A percentile compares a stretch with the other conserved stretches of the same genome.
Conservation (phyloP, 1,139 yeast species). For the Sugiyamaella paludigena region DNA sequence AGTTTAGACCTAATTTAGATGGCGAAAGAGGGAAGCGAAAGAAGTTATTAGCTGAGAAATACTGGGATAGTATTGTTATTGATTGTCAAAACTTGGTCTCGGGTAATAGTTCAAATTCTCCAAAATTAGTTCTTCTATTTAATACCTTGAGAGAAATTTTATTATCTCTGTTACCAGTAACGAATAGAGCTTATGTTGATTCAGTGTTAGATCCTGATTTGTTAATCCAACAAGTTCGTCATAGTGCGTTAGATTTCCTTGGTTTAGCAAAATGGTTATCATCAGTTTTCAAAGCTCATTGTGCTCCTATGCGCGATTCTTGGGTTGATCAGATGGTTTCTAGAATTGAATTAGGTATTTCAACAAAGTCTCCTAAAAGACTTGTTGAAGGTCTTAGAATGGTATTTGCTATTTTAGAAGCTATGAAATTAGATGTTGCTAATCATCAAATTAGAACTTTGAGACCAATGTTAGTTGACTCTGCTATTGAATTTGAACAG, state of each 20-base stretch:
- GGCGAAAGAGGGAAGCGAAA: constrained; percentile 86
- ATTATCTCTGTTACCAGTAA: constrained; percentile 70
- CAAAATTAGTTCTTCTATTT: constrained; percentile 65
- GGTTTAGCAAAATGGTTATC: constrained; percentile 70
- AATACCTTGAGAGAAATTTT: constrained; percentile 75
- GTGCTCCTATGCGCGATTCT: constrained; percentile 94
- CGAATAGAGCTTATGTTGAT: constrained; percentile 66
- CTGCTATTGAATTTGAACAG: constrained; percentile 89
- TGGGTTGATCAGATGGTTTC: constrained; percentile 84
- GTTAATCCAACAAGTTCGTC: constrained; percentile 69
- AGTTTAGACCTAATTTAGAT: constrained; percentile 87
- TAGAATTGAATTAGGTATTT: constrained; percentile 63
- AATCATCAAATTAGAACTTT: constrained; percentile 87
- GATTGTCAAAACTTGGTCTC: constrained; percentile 46
- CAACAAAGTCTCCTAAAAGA: constrained; percentile 50
- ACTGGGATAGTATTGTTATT: constrained; percentile 73
- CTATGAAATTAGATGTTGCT: constrained; percentile 96
- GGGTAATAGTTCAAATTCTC: constrained; percentile 11
- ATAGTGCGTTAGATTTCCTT: constrained; percentile 66
- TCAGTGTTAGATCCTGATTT: constrained; percentile 78
- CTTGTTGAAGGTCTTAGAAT: constrained; percentile 76
- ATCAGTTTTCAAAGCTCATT: constrained; percentile 69
- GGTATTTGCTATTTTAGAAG: constrained; percentile 81
- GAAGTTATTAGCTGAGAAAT: constrained; percentile 69
- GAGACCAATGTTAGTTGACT: constrained; percentile 79